Conservation (phyloP, 805 yeast genomes). For the Yarrowia sp. region DNA sequence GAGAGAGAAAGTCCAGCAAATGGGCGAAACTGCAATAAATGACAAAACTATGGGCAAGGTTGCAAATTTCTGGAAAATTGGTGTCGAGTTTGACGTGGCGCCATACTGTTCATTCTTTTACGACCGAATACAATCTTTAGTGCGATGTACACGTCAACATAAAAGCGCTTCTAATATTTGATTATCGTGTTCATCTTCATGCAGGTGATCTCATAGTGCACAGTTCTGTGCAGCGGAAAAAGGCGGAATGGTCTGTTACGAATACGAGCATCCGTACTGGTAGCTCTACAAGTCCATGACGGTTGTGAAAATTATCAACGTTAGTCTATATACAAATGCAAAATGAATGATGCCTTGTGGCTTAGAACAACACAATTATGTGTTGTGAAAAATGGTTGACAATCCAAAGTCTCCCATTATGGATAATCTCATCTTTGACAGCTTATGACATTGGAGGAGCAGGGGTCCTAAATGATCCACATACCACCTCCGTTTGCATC, state of each 20-base stretch:
- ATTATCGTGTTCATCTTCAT: neutral
- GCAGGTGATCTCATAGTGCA: neutral
- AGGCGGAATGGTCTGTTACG: too few species aligned
- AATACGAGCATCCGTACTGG: too few species aligned
- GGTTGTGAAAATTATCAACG: slow-evolving; percentile 6
- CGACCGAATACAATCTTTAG: too few species aligned
- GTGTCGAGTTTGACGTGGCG: too few species aligned
- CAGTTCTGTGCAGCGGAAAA: too few species aligned
- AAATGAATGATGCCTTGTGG: slow-evolving; percentile 19
- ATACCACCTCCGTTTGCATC: slow-evolving; percentile 62
- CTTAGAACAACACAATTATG: neutral
- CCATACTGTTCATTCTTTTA: too few species aligned
- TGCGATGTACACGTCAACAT: neutral
- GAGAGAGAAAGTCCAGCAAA: too few species aligned
- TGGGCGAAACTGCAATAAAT: too few species aligned
- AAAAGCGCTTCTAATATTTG: neutral
- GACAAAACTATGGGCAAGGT: too few species aligned
- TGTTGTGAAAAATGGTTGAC: neutral
- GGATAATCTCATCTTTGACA: neutral
- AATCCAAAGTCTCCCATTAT: neutral
- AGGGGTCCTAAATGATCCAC: slow-evolving; percentile 41
- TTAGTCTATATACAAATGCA: slow-evolving; percentile 25
- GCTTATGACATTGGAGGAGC: neutral
- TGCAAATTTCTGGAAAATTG: too few species aligned
- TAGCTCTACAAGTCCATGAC: too few species aligned